These are phyloP conservation scores for Cicer cuneatum DNA, from an alignment of 306 rosid species.

Conservation along the genomic window DNA sequence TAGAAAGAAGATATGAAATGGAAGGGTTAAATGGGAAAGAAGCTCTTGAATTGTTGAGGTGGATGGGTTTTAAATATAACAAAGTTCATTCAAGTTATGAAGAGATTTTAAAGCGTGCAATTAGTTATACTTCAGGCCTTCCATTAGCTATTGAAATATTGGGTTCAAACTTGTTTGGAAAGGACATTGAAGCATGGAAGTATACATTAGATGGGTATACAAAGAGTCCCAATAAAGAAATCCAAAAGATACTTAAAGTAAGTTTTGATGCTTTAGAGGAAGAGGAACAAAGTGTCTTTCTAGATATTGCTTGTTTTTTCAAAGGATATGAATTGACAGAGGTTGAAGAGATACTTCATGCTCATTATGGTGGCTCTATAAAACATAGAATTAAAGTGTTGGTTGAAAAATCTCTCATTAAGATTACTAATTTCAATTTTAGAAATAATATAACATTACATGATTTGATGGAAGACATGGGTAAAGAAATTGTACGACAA, in stretches of 20 bases:
- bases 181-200: not conserved
- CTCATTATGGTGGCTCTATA: not conserved
- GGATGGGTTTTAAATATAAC: not conserved
- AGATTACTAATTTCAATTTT: not conserved
- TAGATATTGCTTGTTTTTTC: conserved; percentile 11
- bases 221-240: not conserved
- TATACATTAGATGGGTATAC: not conserved
- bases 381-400: not conserved
- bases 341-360: not conserved
- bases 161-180: conserved; percentile 28
- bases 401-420: conserved; percentile 12
- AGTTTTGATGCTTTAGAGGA: conserved; percentile 15
- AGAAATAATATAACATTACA: not conserved
- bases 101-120: not conserved
- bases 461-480: conserved; percentile 11
- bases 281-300: not conserved
- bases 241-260: not conserved
- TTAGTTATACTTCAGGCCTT: not conserved
- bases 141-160: conserved; percentile 35
- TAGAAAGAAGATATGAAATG: not conserved
- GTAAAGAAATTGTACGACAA: conserved; percentile 7
- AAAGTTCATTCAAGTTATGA: not conserved
- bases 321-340: not conserved
- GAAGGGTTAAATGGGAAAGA: not conserved
- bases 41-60: conserved; percentile 6